These are phyloP conservation scores for Yamadazyma jaroonii DNA, from an alignment of 1,139 yeast genomes.

Conservation along the genomic window DNA sequence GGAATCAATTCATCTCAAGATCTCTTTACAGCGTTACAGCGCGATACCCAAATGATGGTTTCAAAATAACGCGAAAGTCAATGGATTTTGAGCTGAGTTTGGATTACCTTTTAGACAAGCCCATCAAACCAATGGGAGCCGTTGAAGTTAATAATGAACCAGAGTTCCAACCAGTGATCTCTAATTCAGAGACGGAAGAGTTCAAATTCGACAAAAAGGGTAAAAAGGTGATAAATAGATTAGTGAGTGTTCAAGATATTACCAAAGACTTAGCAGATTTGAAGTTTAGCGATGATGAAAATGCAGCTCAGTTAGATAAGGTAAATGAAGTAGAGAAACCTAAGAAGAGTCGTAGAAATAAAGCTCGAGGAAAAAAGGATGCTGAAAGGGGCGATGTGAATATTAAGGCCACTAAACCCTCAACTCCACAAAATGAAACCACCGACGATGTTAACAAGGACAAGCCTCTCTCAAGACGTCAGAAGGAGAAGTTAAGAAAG, in stretches of 20 bases:
- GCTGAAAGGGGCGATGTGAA: too few relatives aligned
- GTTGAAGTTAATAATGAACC: too few relatives aligned
- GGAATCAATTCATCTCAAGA: too few relatives aligned
- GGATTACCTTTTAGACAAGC: slow-evolving; percentile 11
- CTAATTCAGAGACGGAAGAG: not conserved
- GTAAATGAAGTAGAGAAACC: not conserved
- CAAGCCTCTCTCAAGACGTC: slow-evolving; percentile 1
- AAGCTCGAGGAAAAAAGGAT: too few relatives aligned
- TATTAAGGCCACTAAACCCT: too few relatives aligned
- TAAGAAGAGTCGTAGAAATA: not conserved
- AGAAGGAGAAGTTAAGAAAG: slow-evolving; percentile 2
- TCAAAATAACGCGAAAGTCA: slow-evolving; percentile 1
- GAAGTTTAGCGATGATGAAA: slow-evolving; percentile 22
- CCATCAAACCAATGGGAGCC: not conserved
- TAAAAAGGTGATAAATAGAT: slow-evolving; percentile 3
- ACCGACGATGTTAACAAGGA: not conserved
- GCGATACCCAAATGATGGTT: too few relatives aligned
- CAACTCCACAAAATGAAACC: not conserved
- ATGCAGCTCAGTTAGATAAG: not conserved
- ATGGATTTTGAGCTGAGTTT: slow-evolving; percentile 13
- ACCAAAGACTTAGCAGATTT: slow-evolving; percentile 23
- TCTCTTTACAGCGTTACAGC: too few relatives aligned
- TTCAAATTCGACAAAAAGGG: slow-evolving; percentile 5
- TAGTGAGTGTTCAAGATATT: slow-evolving; percentile 8
- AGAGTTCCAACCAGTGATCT: not conserved